Evolutionary conservation across 2,329 filamentous ascomycete genomes (phyloP).

Genomic region (Fusarium abutilonis): DNA sequence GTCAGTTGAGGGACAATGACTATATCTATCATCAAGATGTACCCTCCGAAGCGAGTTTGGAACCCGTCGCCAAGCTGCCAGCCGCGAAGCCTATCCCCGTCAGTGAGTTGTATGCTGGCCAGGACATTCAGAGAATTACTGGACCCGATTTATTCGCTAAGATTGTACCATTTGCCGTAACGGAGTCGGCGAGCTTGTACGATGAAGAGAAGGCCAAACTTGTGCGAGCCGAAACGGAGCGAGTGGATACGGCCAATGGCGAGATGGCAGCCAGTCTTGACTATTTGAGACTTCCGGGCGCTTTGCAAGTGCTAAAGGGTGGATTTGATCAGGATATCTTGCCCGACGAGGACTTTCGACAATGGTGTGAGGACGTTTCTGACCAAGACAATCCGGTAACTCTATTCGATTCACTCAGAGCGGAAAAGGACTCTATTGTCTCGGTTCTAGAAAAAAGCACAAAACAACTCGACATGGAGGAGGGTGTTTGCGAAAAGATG

Average conservation of each 20-base stretch:
- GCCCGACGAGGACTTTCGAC: slow-evolving; percentile 89
- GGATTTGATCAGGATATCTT: slow-evolving; percentile 89
- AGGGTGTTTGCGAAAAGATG: slow-evolving; percentile 99
- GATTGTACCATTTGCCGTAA: slow-evolving; percentile 95
- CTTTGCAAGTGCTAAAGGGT: slow-evolving; percentile 90
- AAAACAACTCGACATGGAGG: slow-evolving; percentile 94
- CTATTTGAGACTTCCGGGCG: slow-evolving; percentile 88
- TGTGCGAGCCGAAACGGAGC: slow-evolving; percentile 90
- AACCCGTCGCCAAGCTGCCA: slow-evolving; percentile 87
- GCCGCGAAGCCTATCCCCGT: slow-evolving; percentile 98
- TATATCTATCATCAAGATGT: slow-evolving; percentile 97
- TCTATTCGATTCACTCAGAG: slow-evolving; percentile 81
- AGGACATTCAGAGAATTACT: slow-evolving; percentile 96
- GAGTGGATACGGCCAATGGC: slow-evolving; percentile 89
- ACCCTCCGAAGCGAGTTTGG: slow-evolving; percentile 82
- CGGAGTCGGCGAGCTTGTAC: slow-evolving; percentile 95
- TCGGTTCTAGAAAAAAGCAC: slow-evolving; percentile 79
- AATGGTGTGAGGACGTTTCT: slow-evolving; percentile 93
- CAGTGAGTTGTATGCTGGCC: slow-evolving; percentile 93
- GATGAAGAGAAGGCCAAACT: slow-evolving; percentile 99
- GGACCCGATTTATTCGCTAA: slow-evolving; percentile 97
- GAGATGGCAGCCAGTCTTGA: slow-evolving; percentile 97
- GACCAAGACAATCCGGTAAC: slow-evolving; percentile 81
- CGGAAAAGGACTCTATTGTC: slow-evolving; percentile 80
- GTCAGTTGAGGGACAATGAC: slow-evolving; percentile 91